Conservation (phyloP, 805 yeast genomes). For the Isabelozyma heimii region DNA sequence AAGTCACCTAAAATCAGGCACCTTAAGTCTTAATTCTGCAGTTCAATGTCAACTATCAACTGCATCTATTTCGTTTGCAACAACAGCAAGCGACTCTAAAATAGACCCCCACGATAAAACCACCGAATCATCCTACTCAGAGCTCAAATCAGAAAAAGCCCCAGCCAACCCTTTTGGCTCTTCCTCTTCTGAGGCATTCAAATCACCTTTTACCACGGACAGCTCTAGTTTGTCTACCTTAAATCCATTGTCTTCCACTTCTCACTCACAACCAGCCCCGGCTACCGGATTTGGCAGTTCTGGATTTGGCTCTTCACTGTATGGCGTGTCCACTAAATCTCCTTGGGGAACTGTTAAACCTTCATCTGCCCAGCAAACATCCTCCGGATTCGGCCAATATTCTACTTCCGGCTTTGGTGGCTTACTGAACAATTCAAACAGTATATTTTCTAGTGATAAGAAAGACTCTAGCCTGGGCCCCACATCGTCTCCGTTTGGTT, state of each 20-base stretch:
- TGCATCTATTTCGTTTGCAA: neutral
- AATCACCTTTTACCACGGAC: neutral
- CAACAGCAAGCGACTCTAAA: neutral
- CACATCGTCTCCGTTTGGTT: constrained; percentile 5
- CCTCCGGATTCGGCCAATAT: constrained; percentile 8
- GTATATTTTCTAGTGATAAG: constrained; percentile 1
- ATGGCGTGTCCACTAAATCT: constrained; percentile 3
- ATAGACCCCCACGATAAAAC: too few relatives aligned
- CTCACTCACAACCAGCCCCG: neutral
- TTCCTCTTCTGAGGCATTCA: constrained; percentile 1
- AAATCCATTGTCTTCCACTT: neutral
- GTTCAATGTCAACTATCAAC: neutral
- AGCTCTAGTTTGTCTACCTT: neutral
- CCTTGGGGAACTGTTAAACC: constrained; percentile 7
- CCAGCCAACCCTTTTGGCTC: constrained; percentile 5
- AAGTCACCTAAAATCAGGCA: constrained; percentile 42
- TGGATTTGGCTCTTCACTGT: constrained; percentile 7
- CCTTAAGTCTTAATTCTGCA: constrained; percentile 6
- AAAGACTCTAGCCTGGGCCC: neutral
- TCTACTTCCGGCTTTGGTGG: constrained; percentile 11
- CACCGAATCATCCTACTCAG: neutral
- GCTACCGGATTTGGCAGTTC: constrained; percentile 1
- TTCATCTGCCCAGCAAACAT: constrained; percentile 6
- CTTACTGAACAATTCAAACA: neutral
- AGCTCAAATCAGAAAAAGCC: too few relatives aligned